Base-by-base conservation (phyloP, 306 rosid genomes). In the Vachellia pachyceras region DNA sequence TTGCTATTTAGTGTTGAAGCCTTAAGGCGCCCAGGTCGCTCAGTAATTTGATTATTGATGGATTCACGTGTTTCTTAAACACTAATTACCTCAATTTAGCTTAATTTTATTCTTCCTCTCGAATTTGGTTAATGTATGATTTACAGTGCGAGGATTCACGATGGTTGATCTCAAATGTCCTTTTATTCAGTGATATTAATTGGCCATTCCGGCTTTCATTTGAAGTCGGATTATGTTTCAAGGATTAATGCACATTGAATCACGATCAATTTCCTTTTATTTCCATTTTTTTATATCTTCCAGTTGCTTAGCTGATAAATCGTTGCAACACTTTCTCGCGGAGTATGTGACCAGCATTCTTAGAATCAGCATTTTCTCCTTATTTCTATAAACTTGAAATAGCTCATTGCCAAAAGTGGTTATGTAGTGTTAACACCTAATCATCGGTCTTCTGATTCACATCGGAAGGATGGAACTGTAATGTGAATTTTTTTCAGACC, bases 381-480 rank as follows among this genome's bases (percentile, higher is more conserved):
- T 54, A n/a, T 54, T 54, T 54, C 61, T n/a, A n/a, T 37, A 11
- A 47, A 44, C 39, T 54, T 22, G 14, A 77, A 49, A 35, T 66
- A 12, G 79, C 54, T 23, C 49, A 10, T 79, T 68, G 46, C 18
- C 23, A 10, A n/a, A 39, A 40, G 78, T 61, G 84, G 54, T 33
- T n/a, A 44, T 69, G 41, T 20, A 22, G 64, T 22, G 64, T 20
- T 55, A 22, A 20, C 14, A 57, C 13, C 33, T n/a, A 20, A 55
- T 55, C 20, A 9, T 9, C 5, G 63, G 63, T n/a, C 63, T 55
- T 55, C 29, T 8, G 5, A n/a, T 55, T n/a, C 29, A 3, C 63
- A 55, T 55, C 8, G 58, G 57, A 50, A 18, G 29, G 9, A 20
- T 55, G 63, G 5, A 14, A 55, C 25, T 55, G 5, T 20, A 20